These are phyloP conservation scores for Flaveria trinervia DNA, from an alignment of 129 eudicot species.

Conservation along the genomic window DNA sequence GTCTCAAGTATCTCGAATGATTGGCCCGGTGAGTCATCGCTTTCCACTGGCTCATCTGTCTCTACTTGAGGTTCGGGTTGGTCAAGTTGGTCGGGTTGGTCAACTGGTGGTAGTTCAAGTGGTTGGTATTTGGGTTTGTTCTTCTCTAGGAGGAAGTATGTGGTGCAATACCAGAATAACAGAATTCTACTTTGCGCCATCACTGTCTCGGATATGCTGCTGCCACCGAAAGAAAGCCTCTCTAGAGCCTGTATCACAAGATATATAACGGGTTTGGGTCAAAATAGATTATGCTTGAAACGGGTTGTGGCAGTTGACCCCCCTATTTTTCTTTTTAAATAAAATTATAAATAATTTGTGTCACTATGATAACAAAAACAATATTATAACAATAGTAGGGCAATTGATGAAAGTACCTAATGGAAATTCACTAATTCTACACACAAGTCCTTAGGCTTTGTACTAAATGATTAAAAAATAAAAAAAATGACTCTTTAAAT, in stretches of 20 bases:
- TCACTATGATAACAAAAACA: no score
- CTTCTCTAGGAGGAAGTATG: slow-evolving; percentile 77
- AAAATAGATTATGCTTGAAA: neutral
- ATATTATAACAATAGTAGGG: no score
- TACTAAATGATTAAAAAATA: no score
- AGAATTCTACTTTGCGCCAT: slow-evolving; percentile 81
- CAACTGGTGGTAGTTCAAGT: slow-evolving; percentile 61
- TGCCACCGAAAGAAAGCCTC: slow-evolving; percentile 79
- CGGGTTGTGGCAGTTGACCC: neutral
- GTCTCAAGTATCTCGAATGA: slow-evolving; percentile 55
- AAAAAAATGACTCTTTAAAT: no score
- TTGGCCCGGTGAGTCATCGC: slow-evolving; percentile 48
- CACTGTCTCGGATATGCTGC: slow-evolving; percentile 64
- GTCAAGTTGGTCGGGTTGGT: slow-evolving; percentile 11
- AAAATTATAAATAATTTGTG: neutral
- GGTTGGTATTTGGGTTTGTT: slow-evolving; percentile 87
- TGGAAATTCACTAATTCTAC: neutral
- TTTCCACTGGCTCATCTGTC: slow-evolving; percentile 52
- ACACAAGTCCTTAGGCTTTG: neutral
- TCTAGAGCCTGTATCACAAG: slow-evolving; percentile 68
- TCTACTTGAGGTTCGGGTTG: slow-evolving; percentile 33
- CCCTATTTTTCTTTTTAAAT: neutral
- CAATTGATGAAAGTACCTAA: no score
- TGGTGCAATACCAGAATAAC: slow-evolving; percentile 79
- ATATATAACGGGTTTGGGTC: neutral